phyloP scores from a whole-genome alignment of 1,139 yeast species.

The Geotrichum bryndzae region DNA sequence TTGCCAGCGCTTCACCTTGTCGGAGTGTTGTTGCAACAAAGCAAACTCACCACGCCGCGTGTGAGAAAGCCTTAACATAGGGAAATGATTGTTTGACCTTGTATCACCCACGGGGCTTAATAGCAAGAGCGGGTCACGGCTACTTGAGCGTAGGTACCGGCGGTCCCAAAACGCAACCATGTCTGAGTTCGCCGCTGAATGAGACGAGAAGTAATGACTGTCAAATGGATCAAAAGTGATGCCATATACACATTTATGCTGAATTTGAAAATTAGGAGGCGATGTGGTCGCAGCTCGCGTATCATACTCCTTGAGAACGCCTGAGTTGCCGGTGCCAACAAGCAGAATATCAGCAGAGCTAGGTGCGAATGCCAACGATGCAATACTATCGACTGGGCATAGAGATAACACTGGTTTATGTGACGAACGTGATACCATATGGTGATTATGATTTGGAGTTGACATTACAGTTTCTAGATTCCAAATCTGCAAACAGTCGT shows the following conservation, averaged over 20 bases:
- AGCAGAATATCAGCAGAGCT: conserved; percentile 51
- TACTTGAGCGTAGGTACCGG: conserved; percentile 45
- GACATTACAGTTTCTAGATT: conserved; percentile 48
- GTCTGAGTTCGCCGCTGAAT: conserved; percentile 79
- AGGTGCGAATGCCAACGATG: conserved; percentile 63
- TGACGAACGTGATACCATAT: background rate
- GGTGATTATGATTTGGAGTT: background rate
- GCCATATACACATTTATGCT: conserved; percentile 63
- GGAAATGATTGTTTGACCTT: background rate
- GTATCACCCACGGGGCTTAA: conserved; percentile 42
- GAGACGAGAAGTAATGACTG: conserved; percentile 48
- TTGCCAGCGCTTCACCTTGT: conserved; percentile 77
- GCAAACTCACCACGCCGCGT: conserved; percentile 68
- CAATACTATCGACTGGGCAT: conserved; percentile 67
- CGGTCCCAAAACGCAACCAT: conserved; percentile 85
- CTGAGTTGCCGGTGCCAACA: conserved; percentile 63
- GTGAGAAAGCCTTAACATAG: conserved; percentile 62
- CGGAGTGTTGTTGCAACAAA: conserved; percentile 72
- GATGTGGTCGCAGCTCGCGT: conserved; percentile 48
- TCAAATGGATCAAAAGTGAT: conserved; percentile 64
- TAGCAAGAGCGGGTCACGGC: conserved; percentile 24
- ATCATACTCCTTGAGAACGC: conserved; percentile 69
- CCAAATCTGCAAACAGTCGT: conserved; percentile 75
- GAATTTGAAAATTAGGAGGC: conserved; percentile 48
- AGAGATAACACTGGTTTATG: conserved; percentile 6